Percentiles rank a stretch among this genome's conserved stretches.
Evolutionary conservation across 176 grass and related monocot species (phyloP).

Genomic region (Triticum timopheevii): DNA sequence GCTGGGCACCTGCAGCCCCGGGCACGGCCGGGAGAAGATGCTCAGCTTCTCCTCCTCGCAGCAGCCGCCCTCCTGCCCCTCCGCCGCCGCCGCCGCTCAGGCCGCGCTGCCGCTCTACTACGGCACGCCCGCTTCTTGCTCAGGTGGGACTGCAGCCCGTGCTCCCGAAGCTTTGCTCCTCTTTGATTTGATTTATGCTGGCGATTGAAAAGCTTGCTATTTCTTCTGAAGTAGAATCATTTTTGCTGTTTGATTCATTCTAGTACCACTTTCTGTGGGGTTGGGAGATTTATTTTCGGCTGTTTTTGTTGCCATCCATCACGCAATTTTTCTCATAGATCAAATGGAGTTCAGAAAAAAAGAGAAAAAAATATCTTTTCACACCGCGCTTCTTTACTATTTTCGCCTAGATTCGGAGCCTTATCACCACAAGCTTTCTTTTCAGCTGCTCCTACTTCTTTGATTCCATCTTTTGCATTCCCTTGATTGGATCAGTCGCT

Average conservation of each 20-base stretch:
- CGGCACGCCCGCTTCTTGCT: slow-evolving; percentile 55
- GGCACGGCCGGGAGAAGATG: slow-evolving; percentile 73
- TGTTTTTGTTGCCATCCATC: background rate
- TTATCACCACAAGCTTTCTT: slow-evolving; percentile 11
- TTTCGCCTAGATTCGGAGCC: slow-evolving; percentile 31
- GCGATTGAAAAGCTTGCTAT: slow-evolving; percentile 19
- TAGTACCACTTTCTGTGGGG: background rate
- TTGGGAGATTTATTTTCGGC: slow-evolving; percentile 5
- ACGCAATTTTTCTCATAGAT: background rate
- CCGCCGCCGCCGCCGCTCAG: slow-evolving; percentile 4
- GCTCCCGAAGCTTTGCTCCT: background rate
- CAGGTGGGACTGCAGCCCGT: slow-evolving; percentile 26
- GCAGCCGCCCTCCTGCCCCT: slow-evolving; percentile 25
- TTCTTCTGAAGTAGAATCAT: slow-evolving; percentile 19
- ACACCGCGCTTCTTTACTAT: background rate
- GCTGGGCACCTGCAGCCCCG: slow-evolving; percentile 43
- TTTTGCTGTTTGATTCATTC: slow-evolving; percentile 22
- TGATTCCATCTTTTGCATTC: background rate
- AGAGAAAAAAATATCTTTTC: background rate
- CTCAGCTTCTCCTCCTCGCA: slow-evolving; percentile 76
- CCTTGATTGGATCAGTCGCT: slow-evolving; percentile 36
- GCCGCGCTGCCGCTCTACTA: slow-evolving; percentile 65
- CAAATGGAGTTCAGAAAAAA: slow-evolving; percentile 4
- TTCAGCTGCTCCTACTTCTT: background rate
- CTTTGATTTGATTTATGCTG: background rate